phyloP scores from a whole-genome alignment of 495 filamentous ascomycete species.

The Neurospora pannonica region DNA sequence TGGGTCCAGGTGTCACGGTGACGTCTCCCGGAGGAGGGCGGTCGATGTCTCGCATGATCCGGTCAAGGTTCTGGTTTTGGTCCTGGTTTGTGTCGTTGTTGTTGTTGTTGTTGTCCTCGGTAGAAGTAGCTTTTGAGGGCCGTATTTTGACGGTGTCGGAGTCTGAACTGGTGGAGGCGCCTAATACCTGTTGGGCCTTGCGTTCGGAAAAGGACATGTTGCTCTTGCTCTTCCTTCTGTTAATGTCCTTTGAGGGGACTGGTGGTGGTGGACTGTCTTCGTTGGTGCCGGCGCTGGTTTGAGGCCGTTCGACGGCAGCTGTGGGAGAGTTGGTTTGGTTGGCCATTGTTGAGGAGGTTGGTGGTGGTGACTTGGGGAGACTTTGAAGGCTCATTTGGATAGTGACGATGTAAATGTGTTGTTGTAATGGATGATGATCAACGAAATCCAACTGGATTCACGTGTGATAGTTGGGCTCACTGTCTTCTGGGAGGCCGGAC shows the following conservation, averaged over 20 bases:
- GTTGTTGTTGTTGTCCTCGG: background rate
- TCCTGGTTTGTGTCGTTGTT: background rate
- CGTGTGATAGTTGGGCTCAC: background rate
- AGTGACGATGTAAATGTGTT: background rate
- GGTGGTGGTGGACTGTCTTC: background rate
- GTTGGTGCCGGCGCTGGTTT: background rate
- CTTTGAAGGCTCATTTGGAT: background rate
- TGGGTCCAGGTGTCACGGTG: conserved; percentile 1
- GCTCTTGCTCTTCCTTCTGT: background rate
- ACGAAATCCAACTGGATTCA: background rate
- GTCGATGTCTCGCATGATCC: conserved; percentile 26
- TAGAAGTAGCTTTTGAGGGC: conserved; percentile 1
- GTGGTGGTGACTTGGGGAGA: background rate
- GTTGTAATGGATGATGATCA: background rate
- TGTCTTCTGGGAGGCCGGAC: background rate
- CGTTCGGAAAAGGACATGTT: conserved; percentile 30
- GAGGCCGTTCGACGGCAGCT: background rate
- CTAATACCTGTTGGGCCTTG: conserved; percentile 23
- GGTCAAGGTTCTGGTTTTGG: background rate
- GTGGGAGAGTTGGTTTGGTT: background rate
- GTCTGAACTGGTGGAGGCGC: conserved; percentile 21
- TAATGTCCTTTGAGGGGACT: background rate
- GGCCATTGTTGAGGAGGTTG: background rate
- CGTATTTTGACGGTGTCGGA: conserved; percentile 30
- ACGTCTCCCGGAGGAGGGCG: conserved; percentile 28